These are phyloP conservation scores for Azolla pinnata DNA, from an alignment of 75 land plant genomes.

Conservation along the genomic window DNA sequence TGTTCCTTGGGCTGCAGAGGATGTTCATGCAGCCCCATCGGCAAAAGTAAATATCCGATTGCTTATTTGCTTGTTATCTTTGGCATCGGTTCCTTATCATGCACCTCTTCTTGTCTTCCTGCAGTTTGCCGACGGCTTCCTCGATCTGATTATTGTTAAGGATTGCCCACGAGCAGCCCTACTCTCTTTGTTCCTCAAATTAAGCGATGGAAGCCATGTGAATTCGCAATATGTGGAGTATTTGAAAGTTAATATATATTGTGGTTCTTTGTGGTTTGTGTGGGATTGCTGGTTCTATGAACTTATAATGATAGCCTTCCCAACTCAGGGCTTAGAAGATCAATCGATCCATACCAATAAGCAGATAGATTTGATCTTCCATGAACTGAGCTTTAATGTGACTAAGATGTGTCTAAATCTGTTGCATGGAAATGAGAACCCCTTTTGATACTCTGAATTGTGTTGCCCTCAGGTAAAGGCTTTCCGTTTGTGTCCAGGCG, in stretches of 20 bases:
- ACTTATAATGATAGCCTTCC: too few relatives aligned
- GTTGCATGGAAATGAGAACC: too few relatives aligned
- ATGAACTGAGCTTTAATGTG: too few relatives aligned
- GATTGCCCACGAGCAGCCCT: slow-evolving; percentile 51
- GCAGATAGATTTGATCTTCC: too few relatives aligned
- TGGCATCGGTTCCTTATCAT: too few relatives aligned
- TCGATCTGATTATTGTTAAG: slow-evolving; percentile 54
- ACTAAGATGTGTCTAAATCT: too few relatives aligned
- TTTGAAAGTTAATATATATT: slow-evolving; percentile 79
- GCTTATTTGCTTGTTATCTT: too few relatives aligned
- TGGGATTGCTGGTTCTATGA: too few relatives aligned
- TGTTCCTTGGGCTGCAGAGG: slow-evolving; percentile 80
- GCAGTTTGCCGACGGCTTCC: slow-evolving; percentile 90
- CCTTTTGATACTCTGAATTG: too few relatives aligned
- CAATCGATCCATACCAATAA: too few relatives aligned
- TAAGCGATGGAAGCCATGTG: slow-evolving; percentile 61
- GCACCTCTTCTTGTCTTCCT: slow-evolving; percentile 7
- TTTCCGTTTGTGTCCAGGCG: slow-evolving; percentile 58
- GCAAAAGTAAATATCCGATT: slow-evolving; percentile 65
- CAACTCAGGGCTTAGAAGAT: too few relatives aligned
- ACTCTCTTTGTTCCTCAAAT: slow-evolving; percentile 30
- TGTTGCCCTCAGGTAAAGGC: slow-evolving; percentile 85
- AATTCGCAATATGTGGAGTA: slow-evolving; percentile 62
- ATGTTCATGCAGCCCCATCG: slow-evolving; percentile 61
- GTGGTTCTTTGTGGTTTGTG: too few relatives aligned